Evolutionary conservation across 805 yeast species (phyloP).

Genomic region (Yarrowia sp.): DNA sequence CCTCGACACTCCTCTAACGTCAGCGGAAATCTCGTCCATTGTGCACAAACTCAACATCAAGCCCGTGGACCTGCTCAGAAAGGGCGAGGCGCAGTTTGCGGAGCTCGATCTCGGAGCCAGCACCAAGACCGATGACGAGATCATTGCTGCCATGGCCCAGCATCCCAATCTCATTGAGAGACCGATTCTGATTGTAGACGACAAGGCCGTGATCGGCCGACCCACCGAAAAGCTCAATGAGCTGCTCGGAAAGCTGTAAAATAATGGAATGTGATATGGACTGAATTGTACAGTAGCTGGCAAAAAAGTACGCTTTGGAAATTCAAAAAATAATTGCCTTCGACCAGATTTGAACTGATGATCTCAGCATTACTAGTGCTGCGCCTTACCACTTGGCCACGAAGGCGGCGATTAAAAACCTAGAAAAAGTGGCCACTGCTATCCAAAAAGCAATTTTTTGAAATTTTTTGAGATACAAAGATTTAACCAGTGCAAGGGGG

Average conservation of each 20-base stretch:
- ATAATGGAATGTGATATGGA: not conserved
- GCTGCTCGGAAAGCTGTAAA: constrained; percentile 24
- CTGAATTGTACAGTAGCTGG: too few relatives aligned
- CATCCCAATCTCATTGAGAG: constrained; percentile 35
- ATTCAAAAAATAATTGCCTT: constrained; percentile 21
- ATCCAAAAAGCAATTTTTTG: not conserved
- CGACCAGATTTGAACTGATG: constrained; percentile 35
- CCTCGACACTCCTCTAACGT: constrained; percentile 24
- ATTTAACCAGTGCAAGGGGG: not conserved
- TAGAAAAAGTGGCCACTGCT: not conserved
- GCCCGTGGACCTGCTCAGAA: constrained; percentile 26
- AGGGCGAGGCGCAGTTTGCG: constrained; percentile 9
- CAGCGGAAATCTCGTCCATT: not conserved
- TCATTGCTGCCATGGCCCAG: constrained; percentile 18
- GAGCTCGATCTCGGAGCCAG: constrained; percentile 3
- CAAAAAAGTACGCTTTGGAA: not conserved
- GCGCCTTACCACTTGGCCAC: constrained; percentile 37
- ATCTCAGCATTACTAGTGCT: constrained; percentile 32
- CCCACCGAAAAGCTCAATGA: constrained; percentile 30
- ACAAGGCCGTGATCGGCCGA: constrained; percentile 27
- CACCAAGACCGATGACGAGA: not conserved
- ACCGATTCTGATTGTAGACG: constrained; percentile 36
- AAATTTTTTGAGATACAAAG: not conserved
- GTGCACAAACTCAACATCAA: constrained; percentile 4
- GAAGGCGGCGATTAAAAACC: not conserved